Evolutionary conservation across 139 green algal genomes (phyloP).

Genomic region (Picochlorum sp.): DNA sequence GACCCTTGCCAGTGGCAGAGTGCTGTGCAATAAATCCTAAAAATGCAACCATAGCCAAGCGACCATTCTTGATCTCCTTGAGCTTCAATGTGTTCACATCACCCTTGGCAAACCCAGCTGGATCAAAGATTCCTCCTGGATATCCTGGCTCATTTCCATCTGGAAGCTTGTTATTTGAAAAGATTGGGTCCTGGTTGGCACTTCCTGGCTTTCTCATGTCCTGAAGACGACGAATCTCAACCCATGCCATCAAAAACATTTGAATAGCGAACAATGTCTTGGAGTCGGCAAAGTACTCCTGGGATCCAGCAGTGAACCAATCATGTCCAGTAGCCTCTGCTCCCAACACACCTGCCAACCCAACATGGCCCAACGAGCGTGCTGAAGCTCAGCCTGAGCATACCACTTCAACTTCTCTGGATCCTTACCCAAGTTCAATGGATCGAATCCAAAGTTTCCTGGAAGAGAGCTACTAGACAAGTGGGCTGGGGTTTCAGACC

Average conservation of each 20-base stretch:
- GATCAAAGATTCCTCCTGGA: slow-evolving; percentile 58
- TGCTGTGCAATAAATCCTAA: slow-evolving; percentile 71
- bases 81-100: slow-evolving; percentile 58
- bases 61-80: slow-evolving; percentile 84
- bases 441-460: slow-evolving; percentile 47
- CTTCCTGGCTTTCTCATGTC: slow-evolving; percentile 31
- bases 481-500: slow-evolving; percentile 52
- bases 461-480: slow-evolving; percentile 49
- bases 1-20: slow-evolving; percentile 60
- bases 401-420: slow-evolving; percentile 35
- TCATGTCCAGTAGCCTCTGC: slow-evolving; percentile 22
- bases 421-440: slow-evolving; percentile 30
- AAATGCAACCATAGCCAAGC: slow-evolving; percentile 81
- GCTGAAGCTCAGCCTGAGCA: slow-evolving; percentile 41
- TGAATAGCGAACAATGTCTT: slow-evolving; percentile 50
- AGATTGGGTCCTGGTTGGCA: slow-evolving; percentile 50
- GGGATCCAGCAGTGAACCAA: slow-evolving; percentile 32
- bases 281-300: slow-evolving; percentile 29
- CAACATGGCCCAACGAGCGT: slow-evolving; percentile 52
- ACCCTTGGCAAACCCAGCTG: slow-evolving; percentile 28
- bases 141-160: slow-evolving; percentile 28
- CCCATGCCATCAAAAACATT: slow-evolving; percentile 66
- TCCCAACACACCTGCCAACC: slow-evolving; percentile 43
- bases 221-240: slow-evolving; percentile 49
- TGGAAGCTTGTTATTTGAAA: slow-evolving; percentile 39